phyloP scores from a whole-genome alignment of 2,329 filamentous ascomycete genomes.

The Xylaria sp. region DNA sequence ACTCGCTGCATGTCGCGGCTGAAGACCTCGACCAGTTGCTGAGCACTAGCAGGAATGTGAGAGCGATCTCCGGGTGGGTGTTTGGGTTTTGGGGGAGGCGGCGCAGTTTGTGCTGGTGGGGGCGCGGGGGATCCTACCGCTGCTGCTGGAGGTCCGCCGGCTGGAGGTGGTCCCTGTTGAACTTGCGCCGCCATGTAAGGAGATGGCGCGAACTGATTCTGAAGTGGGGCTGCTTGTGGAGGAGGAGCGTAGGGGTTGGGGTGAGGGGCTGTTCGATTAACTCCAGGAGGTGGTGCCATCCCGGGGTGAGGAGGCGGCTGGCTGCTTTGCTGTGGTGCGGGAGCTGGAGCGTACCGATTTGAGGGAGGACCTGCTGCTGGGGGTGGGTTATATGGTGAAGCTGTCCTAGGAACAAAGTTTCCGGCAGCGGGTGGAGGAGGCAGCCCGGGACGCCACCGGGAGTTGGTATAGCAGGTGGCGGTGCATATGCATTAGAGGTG shows the following conservation, averaged over 20 bases:
- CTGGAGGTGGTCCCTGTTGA: constrained; percentile 46
- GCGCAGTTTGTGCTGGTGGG: constrained; percentile 53
- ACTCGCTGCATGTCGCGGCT: constrained; percentile 87
- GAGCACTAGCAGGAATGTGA: constrained; percentile 80
- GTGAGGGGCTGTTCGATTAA: constrained; percentile 52
- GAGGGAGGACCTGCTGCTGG: constrained; percentile 71
- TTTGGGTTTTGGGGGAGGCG: constrained; percentile 64
- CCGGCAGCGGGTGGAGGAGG: constrained; percentile 56
- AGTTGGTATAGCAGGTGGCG: constrained; percentile 54
- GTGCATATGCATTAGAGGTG: constrained; percentile 68
- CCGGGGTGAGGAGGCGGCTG: constrained; percentile 48
- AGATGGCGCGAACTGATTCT: constrained; percentile 67
- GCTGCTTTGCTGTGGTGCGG: constrained; percentile 58
- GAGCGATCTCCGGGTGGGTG: constrained; percentile 86
- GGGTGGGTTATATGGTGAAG: constrained; percentile 86
- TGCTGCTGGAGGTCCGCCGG: constrained; percentile 45
- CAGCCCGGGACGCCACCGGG: constrained; percentile 36
- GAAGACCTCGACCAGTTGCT: constrained; percentile 81
- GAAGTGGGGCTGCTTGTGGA: constrained; percentile 52
- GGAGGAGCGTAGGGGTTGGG: constrained; percentile 55
- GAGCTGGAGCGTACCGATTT: constrained; percentile 76
- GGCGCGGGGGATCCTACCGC: constrained; percentile 47
- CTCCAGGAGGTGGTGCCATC: constrained; percentile 43
- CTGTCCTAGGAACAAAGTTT: constrained; percentile 66
- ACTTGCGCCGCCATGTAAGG: no score